Base-by-base conservation (phyloP, 2,329 filamentous ascomycete genomes). In the Sphaerulina populicola region DNA sequence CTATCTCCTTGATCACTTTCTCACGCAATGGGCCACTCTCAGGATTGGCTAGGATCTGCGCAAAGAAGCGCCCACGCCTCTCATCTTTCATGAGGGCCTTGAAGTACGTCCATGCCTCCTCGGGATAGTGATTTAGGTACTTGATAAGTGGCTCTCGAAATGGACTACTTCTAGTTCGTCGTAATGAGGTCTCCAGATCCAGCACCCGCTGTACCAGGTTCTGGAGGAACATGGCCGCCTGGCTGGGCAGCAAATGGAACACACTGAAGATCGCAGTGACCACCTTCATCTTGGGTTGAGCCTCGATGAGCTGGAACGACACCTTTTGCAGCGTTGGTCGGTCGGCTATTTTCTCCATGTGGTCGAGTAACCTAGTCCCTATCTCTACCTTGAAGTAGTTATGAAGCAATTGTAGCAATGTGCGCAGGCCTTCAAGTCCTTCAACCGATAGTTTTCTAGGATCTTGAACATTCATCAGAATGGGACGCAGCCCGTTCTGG, bases 311-410 rank as follows among this genome's bases (percentile, higher is more conserved):
- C 1, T 85, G 90, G 68, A 98, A 98, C 0, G 91, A 96, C 1
- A 93, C 87, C 63, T 90, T 88, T 66, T 97, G 90, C 59, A 97
- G 73, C 11, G 82, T 78, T 46, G 75, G 77, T 2, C 86, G 79
- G 52, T 96, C 89, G 1, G 91, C 90, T 57, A 98, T 89, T 9
- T 84, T 80, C 65, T 91, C 91, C 70, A 96, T 85, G 62, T 98
- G 93, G 57, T 97, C 91, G 8, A 99, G 76, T n/a, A 99, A 72
- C 21, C 93, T 81, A 18, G 88, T 81, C 6, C 93, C 94, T 48
- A 99, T 98, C 66, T 98, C 93, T 0, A 97, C 90, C 70, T 98
- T 99, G 72, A 99, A 99, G 68, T 98, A 98, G 53, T 93, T 97
- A 0, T 91, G 98, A 14, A 99, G 75, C 1, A 99, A 76, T 57